Evolutionary conservation across 768 basidiomycete genomes (phyloP).

Genomic region (Boletus reticuloceps): DNA sequence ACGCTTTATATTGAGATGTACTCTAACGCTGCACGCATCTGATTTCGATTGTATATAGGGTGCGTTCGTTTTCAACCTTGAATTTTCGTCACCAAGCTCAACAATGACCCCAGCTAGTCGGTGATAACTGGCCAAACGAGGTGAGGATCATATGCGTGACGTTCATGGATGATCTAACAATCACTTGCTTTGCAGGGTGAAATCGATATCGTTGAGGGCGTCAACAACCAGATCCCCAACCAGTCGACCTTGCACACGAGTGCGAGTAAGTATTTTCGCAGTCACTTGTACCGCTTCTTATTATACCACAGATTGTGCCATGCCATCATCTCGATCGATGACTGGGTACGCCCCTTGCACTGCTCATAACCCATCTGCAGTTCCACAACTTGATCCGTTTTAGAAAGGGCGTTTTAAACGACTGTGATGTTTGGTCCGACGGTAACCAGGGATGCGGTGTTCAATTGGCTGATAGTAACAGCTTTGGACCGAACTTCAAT

Average conservation of each 20-base stretch:
- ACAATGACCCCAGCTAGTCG: constrained; percentile 22
- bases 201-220: constrained; percentile 34
- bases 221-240: constrained; percentile 31
- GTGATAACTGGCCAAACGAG: constrained; percentile 24
- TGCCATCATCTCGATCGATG: constrained; percentile 28
- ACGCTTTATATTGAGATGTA: background rate
- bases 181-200: constrained; percentile 20
- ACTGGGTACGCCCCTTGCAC: constrained; percentile 28
- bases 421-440: constrained; percentile 27
- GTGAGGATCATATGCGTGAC: constrained; percentile 1
- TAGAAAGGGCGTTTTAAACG: constrained; percentile 12
- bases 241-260: constrained; percentile 31
- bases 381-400: background rate
- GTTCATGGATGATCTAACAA: background rate
- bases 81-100: background rate
- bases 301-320: constrained; percentile 26
- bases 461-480: constrained; percentile 16
- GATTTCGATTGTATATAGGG: constrained; percentile 18
- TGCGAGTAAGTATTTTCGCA: constrained; percentile 10
- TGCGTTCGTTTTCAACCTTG: constrained; percentile 3
- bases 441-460: constrained; percentile 35
- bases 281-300: too few species aligned
- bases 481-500: constrained; percentile 37
- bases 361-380: background rate
- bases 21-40: background rate